Evolutionary conservation across 2,329 filamentous ascomycete species (phyloP).

Genomic region (Ilyonectria sp.): DNA sequence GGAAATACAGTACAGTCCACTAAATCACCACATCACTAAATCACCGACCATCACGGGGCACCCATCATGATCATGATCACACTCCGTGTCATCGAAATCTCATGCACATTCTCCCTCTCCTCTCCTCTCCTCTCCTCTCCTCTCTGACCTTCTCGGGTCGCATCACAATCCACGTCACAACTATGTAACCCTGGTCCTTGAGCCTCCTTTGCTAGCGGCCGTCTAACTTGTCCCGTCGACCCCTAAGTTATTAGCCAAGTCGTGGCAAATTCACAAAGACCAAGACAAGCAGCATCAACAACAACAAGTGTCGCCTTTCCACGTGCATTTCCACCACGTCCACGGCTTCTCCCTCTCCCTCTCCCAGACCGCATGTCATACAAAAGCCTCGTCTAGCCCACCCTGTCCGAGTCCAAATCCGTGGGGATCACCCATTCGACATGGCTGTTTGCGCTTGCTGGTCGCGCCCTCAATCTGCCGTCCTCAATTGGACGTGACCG

Average conservation of each 20-base stretch:
- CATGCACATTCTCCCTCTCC: too few species aligned
- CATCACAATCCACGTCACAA: conserved; percentile 3
- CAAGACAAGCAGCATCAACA: not conserved
- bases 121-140: too few species aligned
- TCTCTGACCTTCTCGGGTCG: not conserved
- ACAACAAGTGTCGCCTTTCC: not conserved
- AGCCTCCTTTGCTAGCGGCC: conserved; percentile 1
- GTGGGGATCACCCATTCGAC: conserved; percentile 21
- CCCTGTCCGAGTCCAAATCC: conserved; percentile 6
- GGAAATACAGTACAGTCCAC: not conserved
- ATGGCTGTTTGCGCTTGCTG: not conserved
- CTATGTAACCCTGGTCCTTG: not conserved
- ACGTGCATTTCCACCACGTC: not conserved
- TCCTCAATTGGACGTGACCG: conserved; percentile 8
- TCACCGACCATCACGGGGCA: not conserved
- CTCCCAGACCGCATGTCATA: not conserved
- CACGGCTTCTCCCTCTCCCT: not conserved
- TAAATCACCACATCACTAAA: not conserved
- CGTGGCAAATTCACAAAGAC: not conserved
- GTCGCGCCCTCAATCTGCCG: not conserved
- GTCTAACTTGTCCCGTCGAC: not conserved
- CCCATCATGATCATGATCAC: not conserved
- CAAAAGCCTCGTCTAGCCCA: not conserved
- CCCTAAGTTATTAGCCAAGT: not conserved
- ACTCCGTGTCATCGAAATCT: not conserved